Base-by-base conservation (phyloP, 176 grass and related monocot species). In the Dendrocalamus sinicus region DNA sequence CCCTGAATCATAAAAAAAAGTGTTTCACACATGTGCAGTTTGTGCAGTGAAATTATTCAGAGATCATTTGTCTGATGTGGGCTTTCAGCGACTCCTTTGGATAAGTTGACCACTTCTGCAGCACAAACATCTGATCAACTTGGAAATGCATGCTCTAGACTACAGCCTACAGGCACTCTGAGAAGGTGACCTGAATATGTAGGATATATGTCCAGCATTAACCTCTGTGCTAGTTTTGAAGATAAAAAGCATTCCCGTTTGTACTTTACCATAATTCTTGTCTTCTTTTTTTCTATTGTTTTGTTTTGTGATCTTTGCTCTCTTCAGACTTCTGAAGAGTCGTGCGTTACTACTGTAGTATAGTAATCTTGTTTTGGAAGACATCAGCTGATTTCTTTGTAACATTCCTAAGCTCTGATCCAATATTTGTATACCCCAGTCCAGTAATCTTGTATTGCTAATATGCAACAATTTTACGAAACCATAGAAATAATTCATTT, bases 31-130 rank as follows among this genome's bases (percentile, higher is more conserved):
- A 75, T 12, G 20, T 32, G 7, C 12, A 50, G 30, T 74, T 64
- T 64, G 11, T 74, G 81, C 43, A 75, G 81, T 64, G 59, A 79
- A 30, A 51, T 47, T 48, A 9, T 66, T 79, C 15, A 17, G 76
- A 30, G 41, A 46, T n/a, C 23, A 26, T 32, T 19, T 48, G 52
- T 28, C 16, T 30, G n/a, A 20, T 80, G 8, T 7, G 2, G 9
- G 43, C 4, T 50, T 75, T 75, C 4, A 11, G 0, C 48, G 8
- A 75, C 7, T 54, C 69, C 3, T n/a, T 47, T 64, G 70, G 58
- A 64, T 75, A 50, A 75, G 24, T 46, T 64, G 44, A 15, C 37
- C 10, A 1, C 53, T 47, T 83, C 15, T 61, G 12, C 19, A 64
- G 46, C 55, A 74, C 43, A 65, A 23, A 7, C 52, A 35, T 35